Conservation (phyloP, 768 basidiomycete genomes). For the Hydnum rufescens region DNA sequence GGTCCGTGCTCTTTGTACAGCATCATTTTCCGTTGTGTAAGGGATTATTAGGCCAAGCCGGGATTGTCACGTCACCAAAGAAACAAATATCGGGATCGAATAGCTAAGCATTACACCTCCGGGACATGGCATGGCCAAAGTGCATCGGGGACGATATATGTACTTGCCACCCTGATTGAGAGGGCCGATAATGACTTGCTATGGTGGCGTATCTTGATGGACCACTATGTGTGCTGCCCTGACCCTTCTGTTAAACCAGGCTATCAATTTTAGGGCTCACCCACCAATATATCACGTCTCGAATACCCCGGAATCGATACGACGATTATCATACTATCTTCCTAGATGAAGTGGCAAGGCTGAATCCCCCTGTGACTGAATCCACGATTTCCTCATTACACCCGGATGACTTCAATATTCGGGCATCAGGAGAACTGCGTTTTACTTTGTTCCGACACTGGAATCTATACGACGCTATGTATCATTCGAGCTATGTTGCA, state of each 20-base stretch:
- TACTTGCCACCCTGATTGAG: conserved; percentile 77
- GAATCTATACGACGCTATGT: conserved; percentile 97
- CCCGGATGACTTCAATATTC: conserved; percentile 71
- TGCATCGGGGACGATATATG: conserved; percentile 72
- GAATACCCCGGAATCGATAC: conserved; percentile 73
- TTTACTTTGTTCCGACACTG: conserved; percentile 95
- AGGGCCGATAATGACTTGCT: conserved; percentile 84
- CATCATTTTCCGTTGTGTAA: too few species aligned
- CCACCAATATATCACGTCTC: conserved; percentile 72
- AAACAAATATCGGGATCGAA: conserved; percentile 34
- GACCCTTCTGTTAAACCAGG: conserved; percentile 26
- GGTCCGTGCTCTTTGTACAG: too few species aligned
- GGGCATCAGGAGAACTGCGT: conserved; percentile 71
- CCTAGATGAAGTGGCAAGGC: conserved; percentile 78
- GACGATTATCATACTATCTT: conserved; percentile 64
- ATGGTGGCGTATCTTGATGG: conserved; percentile 34
- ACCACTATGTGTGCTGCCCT: background rate
- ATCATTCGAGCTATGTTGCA: conserved; percentile 90
- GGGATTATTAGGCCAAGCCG: conserved; percentile 8
- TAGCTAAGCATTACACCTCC: conserved; percentile 65
- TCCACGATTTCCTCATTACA: conserved; percentile 18
- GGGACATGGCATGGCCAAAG: conserved; percentile 84
- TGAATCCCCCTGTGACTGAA: conserved; percentile 44
- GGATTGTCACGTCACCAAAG: conserved; percentile 41
- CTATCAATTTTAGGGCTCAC: conserved; percentile 86